Base-by-base conservation (phyloP, 1,284 basidiomycete genomes). In the Nidula niveotomentosa region DNA sequence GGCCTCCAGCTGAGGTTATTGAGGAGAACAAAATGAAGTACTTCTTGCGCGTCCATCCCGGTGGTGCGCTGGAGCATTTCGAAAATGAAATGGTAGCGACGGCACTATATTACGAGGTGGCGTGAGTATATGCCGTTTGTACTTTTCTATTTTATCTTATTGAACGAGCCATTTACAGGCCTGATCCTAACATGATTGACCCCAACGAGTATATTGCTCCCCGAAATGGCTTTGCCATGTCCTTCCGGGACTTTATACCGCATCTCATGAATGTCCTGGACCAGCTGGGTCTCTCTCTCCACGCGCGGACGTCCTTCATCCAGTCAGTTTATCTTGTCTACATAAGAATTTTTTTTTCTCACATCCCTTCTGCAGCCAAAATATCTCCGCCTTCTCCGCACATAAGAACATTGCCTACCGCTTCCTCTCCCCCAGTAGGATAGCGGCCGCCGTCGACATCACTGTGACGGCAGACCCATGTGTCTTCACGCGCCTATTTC, bases 341-440 rank as follows among this genome's bases (percentile, higher is more conserved):
- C n/a, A 13, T 51, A 51, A 47, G 37, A 39, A n/a, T n/a, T 46
- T 53, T 49, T 37, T 47, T 37, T 43, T 46, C 47, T 51, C 30
- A 34, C 49, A 15, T 12, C 48, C 43, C 51, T 9, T 51, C 48
- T 52, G 30, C 61, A 92, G 89, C 68, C 85, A 87, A 68, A 90
- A 92, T 69, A 76, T 92, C 60, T 75, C 83, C 33, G 71, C 83
- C 3, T 92, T 92, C 67, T 73, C 84, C 10, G 74, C 76, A 4
- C 90, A 93, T 71, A 88, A 86, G 66, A 90, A 93, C 69, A 89
- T 93, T 58, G 91, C 90, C 9, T 93, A 92, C 65, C 84, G 90
- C n/a, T 92, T 93, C 71, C 79, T 93, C 60, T 79, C 84, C 8
- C 91, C 90, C 2, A 76, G 77, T 56, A 86, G 83, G 60, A 87